Percentiles rank a stretch among this genome's conserved stretches.
These are phyloP conservation scores for Pseudocercospora pini-densiflorae DNA, from an alignment of 2,329 filamentous ascomycete genomes.

Conservation along the genomic window DNA sequence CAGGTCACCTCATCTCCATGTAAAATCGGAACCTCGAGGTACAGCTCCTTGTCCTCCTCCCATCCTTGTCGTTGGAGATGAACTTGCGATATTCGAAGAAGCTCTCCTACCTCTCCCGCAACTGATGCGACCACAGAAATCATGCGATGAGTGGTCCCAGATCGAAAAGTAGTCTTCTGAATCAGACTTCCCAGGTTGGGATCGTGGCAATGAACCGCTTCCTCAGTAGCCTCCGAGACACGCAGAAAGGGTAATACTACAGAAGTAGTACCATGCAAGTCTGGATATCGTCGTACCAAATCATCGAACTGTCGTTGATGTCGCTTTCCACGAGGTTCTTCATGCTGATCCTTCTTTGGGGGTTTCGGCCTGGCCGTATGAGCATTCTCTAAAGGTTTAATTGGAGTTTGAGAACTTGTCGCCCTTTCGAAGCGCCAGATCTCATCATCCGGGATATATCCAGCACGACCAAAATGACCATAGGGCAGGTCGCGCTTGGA, in stretches of 20 bases:
- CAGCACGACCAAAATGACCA: slow-evolving; percentile 58
- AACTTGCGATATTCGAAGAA: slow-evolving; percentile 60
- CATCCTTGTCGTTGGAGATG: slow-evolving; percentile 61
- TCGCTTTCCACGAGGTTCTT: slow-evolving; percentile 9
- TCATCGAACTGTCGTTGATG: slow-evolving; percentile 27
- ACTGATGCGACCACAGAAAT: slow-evolving; percentile 41
- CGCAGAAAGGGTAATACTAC: slow-evolving; percentile 28
- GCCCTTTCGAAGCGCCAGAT: slow-evolving; percentile 47
- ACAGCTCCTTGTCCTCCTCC: slow-evolving; percentile 51
- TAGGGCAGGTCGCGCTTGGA: slow-evolving; percentile 54
- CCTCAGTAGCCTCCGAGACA: slow-evolving; percentile 40
- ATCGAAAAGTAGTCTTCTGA: slow-evolving; percentile 60
- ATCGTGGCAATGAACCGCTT: slow-evolving; percentile 43
- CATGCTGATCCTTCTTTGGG: background rate
- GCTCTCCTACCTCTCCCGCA: slow-evolving; percentile 62
- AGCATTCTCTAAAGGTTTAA: slow-evolving; percentile 34
- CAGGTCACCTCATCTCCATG: slow-evolving; percentile 58
- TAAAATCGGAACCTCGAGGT: slow-evolving; percentile 54
- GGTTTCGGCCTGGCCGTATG: background rate
- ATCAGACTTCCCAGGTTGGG: slow-evolving; percentile 53
- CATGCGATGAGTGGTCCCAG: slow-evolving; percentile 39
- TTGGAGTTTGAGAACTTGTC: background rate
- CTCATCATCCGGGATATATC: slow-evolving; percentile 53
- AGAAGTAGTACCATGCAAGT: slow-evolving; percentile 29
- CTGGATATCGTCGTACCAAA: slow-evolving; percentile 28